A percentile compares a stretch with the other conserved stretches of the same genome.
These are phyloP conservation scores for Aspergillus candidus DNA, from an alignment of 2,329 filamentous ascomycete species.

Conservation along the genomic window DNA sequence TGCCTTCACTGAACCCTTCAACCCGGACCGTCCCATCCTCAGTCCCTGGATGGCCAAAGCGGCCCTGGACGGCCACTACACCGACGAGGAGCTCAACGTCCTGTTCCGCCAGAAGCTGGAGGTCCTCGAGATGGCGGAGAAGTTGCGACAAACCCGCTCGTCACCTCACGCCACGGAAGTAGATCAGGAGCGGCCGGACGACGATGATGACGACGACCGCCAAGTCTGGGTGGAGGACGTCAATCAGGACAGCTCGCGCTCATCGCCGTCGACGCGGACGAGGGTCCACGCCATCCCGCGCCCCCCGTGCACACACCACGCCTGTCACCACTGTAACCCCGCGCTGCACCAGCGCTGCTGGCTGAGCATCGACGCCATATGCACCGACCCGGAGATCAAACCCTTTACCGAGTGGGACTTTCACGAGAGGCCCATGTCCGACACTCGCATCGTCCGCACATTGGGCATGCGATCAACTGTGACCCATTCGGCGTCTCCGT, in stretches of 20 bases:
- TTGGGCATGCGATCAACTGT: constrained; percentile 4
- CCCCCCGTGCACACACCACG: constrained; percentile 9
- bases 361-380: constrained; percentile 39
- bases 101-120: constrained; percentile 38
- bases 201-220: not conserved
- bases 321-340: constrained; percentile 15
- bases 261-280: not conserved
- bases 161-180: constrained; percentile 1
- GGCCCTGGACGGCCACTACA: constrained; percentile 40
- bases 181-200: not conserved
- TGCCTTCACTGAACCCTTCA: constrained; percentile 27
- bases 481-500: too few relatives aligned
- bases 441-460: constrained; percentile 19
- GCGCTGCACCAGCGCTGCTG: constrained; percentile 37
- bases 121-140: constrained; percentile 21
- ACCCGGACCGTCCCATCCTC: constrained; percentile 20
- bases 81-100: constrained; percentile 34
- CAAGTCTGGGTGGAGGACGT: constrained; percentile 1
- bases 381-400: constrained; percentile 23
- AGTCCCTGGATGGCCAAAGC: constrained; percentile 37
- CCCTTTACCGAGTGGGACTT: constrained; percentile 26
- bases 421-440: constrained; percentile 23
- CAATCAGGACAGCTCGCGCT: not conserved
- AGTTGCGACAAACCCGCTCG: constrained; percentile 4
- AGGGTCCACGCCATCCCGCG: not conserved